Conservation (phyloP, 2,329 filamentous ascomycete genomes). For the Aspergillus ruber region DNA sequence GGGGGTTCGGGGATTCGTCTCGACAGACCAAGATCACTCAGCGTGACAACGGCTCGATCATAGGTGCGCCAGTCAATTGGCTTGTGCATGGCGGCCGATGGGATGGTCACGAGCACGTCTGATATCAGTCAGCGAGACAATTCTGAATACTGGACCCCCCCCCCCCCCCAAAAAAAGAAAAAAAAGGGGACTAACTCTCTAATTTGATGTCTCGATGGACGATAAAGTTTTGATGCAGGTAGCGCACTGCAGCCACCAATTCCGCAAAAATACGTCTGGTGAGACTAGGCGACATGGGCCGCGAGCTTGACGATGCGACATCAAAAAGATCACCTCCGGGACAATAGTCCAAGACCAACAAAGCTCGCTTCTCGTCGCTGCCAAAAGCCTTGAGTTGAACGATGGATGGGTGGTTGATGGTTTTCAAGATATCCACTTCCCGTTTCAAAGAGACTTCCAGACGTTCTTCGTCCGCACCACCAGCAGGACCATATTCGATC, state of each 20-base stretch:
- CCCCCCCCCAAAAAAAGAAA: too few relatives aligned
- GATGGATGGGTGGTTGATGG: slow-evolving; percentile 79
- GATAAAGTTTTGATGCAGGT: slow-evolving; percentile 78
- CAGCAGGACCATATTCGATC: slow-evolving; percentile 87
- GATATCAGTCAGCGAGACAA: slow-evolving; percentile 13
- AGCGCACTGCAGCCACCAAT: slow-evolving; percentile 74
- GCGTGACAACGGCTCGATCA: slow-evolving; percentile 74
- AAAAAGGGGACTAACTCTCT: slow-evolving; percentile 67
- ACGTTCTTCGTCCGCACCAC: slow-evolving; percentile 85
- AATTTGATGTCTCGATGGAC: slow-evolving; percentile 97
- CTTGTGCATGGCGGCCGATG: slow-evolving; percentile 59
- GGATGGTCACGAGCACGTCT: slow-evolving; percentile 90
- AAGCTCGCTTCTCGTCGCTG: slow-evolving; percentile 71
- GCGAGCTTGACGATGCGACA: slow-evolving; percentile 67
- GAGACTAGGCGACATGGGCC: slow-evolving; percentile 61
- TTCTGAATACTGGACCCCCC: neutral
- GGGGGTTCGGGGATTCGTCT: slow-evolving; percentile 66
- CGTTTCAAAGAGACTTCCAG: slow-evolving; percentile 90
- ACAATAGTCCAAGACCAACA: slow-evolving; percentile 85
- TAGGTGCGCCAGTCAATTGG: slow-evolving; percentile 66
- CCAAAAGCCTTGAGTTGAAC: slow-evolving; percentile 90
- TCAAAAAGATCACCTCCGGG: slow-evolving; percentile 94
- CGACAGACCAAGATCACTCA: slow-evolving; percentile 88
- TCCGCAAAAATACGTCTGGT: slow-evolving; percentile 85
- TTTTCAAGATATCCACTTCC: slow-evolving; percentile 89